These are phyloP conservation scores for Plasmodium fragile DNA, from an alignment of 169 alveolate species.

Conservation along the genomic window DNA sequence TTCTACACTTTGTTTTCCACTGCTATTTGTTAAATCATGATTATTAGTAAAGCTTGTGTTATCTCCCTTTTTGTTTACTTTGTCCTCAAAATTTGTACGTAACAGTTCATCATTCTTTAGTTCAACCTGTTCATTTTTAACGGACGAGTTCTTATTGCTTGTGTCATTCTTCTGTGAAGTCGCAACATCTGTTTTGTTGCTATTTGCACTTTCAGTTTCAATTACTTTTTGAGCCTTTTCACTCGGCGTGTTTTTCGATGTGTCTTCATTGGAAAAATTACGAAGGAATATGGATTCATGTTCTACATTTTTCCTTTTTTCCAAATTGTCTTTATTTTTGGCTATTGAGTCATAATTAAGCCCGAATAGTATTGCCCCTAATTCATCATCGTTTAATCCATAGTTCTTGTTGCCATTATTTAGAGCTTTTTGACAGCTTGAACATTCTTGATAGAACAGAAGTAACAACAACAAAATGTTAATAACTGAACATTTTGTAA, in stretches of 20 bases:
- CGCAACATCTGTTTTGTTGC: neutral
- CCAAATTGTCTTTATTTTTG: slow-evolving; percentile 28
- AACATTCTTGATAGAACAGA: slow-evolving; percentile 32
- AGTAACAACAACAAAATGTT: slow-evolving; percentile 23
- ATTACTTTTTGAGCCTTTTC: slow-evolving; percentile 17
- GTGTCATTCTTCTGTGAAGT: neutral
- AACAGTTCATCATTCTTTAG: slow-evolving; percentile 3
- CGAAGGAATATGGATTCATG: slow-evolving; percentile 61
- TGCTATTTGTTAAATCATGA: neutral
- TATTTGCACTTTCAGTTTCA: slow-evolving; percentile 31
- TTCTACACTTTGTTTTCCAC: neutral
- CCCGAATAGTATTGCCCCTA: slow-evolving; percentile 62
- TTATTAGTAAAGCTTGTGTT: neutral
- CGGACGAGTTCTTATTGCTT: neutral
- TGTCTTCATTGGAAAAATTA: slow-evolving; percentile 53
- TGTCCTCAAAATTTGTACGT: neutral
- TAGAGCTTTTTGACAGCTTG: slow-evolving; percentile 40
- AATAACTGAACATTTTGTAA: slow-evolving; percentile 14
- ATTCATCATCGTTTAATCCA: slow-evolving; percentile 59
- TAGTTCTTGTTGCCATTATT: slow-evolving; percentile 28
- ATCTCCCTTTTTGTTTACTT: slow-evolving; percentile 23
- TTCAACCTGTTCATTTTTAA: slow-evolving; percentile 35
- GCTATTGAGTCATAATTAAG: slow-evolving; percentile 34
- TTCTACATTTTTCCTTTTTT: slow-evolving; percentile 29
- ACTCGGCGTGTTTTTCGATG: neutral